Conservation (phyloP, 2,329 filamentous ascomycete genomes). For the Pleomassaria siparia region DNA sequence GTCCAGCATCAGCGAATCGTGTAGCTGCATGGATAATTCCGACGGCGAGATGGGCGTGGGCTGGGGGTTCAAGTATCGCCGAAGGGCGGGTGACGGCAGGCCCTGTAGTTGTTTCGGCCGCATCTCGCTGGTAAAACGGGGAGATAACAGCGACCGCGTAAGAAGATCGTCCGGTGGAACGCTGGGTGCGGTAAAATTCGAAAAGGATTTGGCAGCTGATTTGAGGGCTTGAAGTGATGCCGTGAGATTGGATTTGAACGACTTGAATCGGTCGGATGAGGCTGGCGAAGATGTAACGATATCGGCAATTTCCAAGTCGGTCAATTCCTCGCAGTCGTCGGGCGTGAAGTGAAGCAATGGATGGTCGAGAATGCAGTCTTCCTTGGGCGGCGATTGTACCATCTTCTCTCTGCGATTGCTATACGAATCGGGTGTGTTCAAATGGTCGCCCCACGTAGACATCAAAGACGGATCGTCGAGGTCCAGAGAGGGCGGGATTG, state of each 20-base stretch:
- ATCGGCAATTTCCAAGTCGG: slow-evolving; percentile 32
- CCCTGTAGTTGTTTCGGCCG: slow-evolving; percentile 57
- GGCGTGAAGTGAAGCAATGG: slow-evolving; percentile 52
- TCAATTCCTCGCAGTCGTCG: slow-evolving; percentile 36
- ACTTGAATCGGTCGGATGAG: slow-evolving; percentile 44
- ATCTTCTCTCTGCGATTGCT: slow-evolving; percentile 47
- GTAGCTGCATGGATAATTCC: slow-evolving; percentile 44
- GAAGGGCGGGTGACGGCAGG: slow-evolving; percentile 58
- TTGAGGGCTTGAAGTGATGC: slow-evolving; percentile 63
- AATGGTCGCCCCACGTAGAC: slow-evolving; percentile 45
- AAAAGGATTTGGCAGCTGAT: slow-evolving; percentile 62
- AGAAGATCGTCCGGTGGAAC: slow-evolving; percentile 62
- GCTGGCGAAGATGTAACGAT: slow-evolving; percentile 21
- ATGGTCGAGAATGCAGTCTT: slow-evolving; percentile 60
- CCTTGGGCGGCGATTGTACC: slow-evolving; percentile 51
- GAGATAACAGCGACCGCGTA: slow-evolving; percentile 61
- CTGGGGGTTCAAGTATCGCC: slow-evolving; percentile 63
- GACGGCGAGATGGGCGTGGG: slow-evolving; percentile 42
- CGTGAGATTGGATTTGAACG: slow-evolving; percentile 65
- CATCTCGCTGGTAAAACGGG: slow-evolving; percentile 61
- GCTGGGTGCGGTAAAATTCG: slow-evolving; percentile 56
- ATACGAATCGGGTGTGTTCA: slow-evolving; percentile 38
- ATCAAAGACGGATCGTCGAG: slow-evolving; percentile 50
- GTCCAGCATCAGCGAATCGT: slow-evolving; percentile 40
- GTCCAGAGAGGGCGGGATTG: slow-evolving; percentile 48